Evolutionary conservation across 2,329 filamentous ascomycete species (phyloP).

Genomic region (Botrytis galanthina): DNA sequence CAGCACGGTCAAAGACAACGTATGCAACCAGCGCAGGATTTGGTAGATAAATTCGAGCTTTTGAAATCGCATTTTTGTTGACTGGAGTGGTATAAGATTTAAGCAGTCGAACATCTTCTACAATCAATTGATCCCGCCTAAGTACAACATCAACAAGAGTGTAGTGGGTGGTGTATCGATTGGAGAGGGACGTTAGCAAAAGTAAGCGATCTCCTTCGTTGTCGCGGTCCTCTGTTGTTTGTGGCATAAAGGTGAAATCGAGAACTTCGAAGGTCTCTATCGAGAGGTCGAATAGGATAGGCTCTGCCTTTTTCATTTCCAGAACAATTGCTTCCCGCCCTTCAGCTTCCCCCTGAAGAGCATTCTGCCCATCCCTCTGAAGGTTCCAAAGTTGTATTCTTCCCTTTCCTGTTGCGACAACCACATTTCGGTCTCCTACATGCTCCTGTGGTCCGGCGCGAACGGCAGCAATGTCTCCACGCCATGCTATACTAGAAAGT

Average conservation of each 20-base stretch:
- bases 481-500: conserved; percentile 66
- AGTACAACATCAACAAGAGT: conserved; percentile 71
- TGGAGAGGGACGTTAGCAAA: conserved; percentile 57
- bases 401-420: conserved; percentile 75
- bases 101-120: conserved; percentile 68
- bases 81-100: conserved; percentile 59
- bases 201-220: conserved; percentile 56
- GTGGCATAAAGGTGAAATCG: conserved; percentile 72
- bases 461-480: conserved; percentile 78
- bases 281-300: conserved; percentile 48
- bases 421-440: conserved; percentile 80
- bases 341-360: conserved; percentile 70
- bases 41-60: conserved; percentile 73
- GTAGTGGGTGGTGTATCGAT: conserved; percentile 59
- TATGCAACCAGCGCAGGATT: conserved; percentile 78
- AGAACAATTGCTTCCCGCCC: conserved; percentile 61
- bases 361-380: conserved; percentile 81
- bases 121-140: conserved; percentile 49
- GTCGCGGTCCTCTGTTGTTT: conserved; percentile 51
- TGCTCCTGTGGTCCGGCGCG: conserved; percentile 68
- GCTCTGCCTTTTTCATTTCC: conserved; percentile 57
- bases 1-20: conserved; percentile 73
- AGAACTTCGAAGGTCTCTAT: conserved; percentile 67
- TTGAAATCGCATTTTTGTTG: conserved; percentile 41
- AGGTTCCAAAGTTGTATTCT: conserved; percentile 83